Percentiles rank a stretch among this genome's conserved stretches.
phyloP scores from a whole-genome alignment of 495 filamentous ascomycete species.

The Hypoxylon fuscum region DNA sequence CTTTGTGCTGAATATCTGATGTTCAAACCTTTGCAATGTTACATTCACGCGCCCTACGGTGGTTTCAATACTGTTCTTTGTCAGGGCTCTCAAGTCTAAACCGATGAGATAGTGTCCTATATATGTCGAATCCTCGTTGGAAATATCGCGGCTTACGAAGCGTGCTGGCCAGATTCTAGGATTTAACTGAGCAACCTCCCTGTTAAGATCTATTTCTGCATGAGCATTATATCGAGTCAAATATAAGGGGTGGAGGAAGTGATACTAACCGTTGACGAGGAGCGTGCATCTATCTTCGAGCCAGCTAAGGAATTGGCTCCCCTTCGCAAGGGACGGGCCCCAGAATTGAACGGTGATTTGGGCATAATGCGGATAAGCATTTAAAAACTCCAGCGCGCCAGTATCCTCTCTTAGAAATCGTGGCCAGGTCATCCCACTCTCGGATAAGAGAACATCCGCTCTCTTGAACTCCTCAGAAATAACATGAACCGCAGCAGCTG shows the following conservation, averaged over 20 bases:
- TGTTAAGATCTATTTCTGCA: constrained; percentile 53
- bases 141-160: constrained; percentile 49
- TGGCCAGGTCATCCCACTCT: constrained; percentile 50
- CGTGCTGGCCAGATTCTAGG: constrained; percentile 67
- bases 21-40: constrained; percentile 58
- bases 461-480: constrained; percentile 60
- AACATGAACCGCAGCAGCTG: constrained; percentile 54
- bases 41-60: constrained; percentile 48
- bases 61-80: constrained; percentile 44
- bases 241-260: no score
- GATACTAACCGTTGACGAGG: constrained; percentile 56
- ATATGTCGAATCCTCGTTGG: constrained; percentile 49
- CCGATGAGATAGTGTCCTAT: constrained; percentile 66
- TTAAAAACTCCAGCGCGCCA: constrained; percentile 55
- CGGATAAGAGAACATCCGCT: constrained; percentile 48
- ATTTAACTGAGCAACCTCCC: constrained; percentile 53
- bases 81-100: constrained; percentile 49
- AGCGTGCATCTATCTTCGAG: constrained; percentile 63
- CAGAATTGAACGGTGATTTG: constrained; percentile 66
- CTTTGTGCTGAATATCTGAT: constrained; percentile 51
- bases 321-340: constrained; percentile 57
- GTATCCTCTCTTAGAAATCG: constrained; percentile 44
- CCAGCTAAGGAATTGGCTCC: constrained; percentile 61
- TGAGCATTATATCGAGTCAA: constrained; percentile 21
- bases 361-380: constrained; percentile 56